Base-by-base conservation (phyloP, 176 grass and related monocot genomes). In the Hyparrhenia diplandra region DNA sequence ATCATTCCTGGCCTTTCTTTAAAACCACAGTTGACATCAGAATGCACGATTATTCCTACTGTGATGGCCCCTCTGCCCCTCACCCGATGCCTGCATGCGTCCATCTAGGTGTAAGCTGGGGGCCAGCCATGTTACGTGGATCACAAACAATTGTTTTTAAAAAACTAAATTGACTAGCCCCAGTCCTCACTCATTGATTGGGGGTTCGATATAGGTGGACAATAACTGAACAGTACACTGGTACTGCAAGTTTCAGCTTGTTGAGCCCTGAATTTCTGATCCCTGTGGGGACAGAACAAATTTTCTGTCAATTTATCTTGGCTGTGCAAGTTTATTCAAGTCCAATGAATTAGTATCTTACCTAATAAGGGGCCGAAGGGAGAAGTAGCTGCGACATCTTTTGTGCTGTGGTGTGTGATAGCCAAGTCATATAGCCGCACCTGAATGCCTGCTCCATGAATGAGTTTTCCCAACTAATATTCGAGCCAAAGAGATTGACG, bases 1-100 rank as follows among this genome's bases (percentile, higher is more conserved):
- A 31, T 30, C 13, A 29, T 14, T 64, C 8, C 29, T 74, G 17
- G 8, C 65, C 45, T 10, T 62, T 77, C 29, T 82, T 66, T 16
- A 49, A 82, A 85, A 31, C 7, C 65, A 54, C 4, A 47, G 73
- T 58, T 81, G 55, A 66, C 54, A 42, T 36, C 36, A 35, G 11
- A 76, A 71, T 81, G 65, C 64, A 64, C 63, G 49, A 40, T 54
- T 36, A 70, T 79, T 57, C 41, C 71, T 72, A 57, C 28, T 62
- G 39, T 29, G 45, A 28, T 58, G 2, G 32, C 35, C 32, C 36
- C n/a, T 71, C 25, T 42, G 13, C 29, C 64, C 67, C 32, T 62
- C 41, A 29, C 27, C 17, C 17, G 16, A 49, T 82, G 78, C 45
- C 57, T 78, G 59, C 83, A 74, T 82, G 78, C 73, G 83, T 82